A percentile compares a stretch with the other conserved stretches of the same genome.
These are phyloP conservation scores for Exophiala alcalophila DNA, from an alignment of 2,329 filamentous ascomycete species.

Conservation along the genomic window DNA sequence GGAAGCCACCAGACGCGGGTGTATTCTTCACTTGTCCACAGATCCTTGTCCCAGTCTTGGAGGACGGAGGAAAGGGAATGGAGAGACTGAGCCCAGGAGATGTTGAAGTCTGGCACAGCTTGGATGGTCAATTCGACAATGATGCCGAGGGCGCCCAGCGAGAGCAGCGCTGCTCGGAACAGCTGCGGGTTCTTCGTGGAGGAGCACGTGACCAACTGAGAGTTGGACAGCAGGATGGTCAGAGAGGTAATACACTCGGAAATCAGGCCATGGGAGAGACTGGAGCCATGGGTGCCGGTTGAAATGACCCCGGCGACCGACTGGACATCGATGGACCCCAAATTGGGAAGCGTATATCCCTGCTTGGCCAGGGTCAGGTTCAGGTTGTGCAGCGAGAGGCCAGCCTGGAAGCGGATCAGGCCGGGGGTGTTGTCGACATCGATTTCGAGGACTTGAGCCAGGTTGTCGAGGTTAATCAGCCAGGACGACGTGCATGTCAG, in stretches of 20 bases:
- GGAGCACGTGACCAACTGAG: constrained; percentile 68
- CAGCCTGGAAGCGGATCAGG: constrained; percentile 76
- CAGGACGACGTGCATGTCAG: constrained; percentile 90
- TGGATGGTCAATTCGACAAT: constrained; percentile 85
- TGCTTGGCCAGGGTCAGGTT: constrained; percentile 69
- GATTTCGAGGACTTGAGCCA: constrained; percentile 61
- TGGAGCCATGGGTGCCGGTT: constrained; percentile 91
- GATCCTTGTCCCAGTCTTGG: constrained; percentile 64
- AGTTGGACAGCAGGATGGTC: constrained; percentile 78
- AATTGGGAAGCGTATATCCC: constrained; percentile 81
- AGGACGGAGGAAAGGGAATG: constrained; percentile 68
- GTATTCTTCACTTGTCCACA: constrained; percentile 86
- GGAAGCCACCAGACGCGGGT: constrained; percentile 98
- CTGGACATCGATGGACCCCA: constrained; percentile 94
- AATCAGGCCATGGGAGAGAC: constrained; percentile 75
- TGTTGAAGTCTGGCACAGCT: constrained; percentile 75
- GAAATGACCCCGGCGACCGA: constrained; percentile 88
- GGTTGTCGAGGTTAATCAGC: constrained; percentile 89
- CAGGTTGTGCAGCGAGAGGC: constrained; percentile 75
- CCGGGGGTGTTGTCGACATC: constrained; percentile 64
- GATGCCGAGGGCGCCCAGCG: constrained; percentile 84
- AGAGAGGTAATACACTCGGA: constrained; percentile 73
- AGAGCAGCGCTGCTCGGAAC: constrained; percentile 83
- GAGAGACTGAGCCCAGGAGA: constrained; percentile 81
- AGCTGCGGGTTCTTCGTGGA: constrained; percentile 67